Percentiles rank a stretch among this genome's conserved stretches.
Evolutionary conservation across 345 rosid genomes (phyloP).

Genomic region (Cardamine occulta): DNA sequence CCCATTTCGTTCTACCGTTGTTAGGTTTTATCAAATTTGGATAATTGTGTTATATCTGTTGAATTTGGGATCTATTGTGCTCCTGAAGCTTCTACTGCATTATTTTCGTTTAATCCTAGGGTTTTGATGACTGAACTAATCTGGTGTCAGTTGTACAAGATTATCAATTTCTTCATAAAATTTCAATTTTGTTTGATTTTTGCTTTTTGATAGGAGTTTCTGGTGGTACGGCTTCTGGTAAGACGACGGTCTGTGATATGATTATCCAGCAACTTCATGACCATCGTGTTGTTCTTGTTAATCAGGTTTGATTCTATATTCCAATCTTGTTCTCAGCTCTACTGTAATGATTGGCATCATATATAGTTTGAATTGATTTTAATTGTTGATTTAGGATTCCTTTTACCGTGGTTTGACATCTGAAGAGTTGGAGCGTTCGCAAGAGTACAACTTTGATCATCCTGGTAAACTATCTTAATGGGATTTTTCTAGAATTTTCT

Average conservation of each 20-base stretch:
- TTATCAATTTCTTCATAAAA: background rate
- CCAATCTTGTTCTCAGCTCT: slow-evolving; percentile 4
- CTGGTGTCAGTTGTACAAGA: no score
- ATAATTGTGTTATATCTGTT: background rate
- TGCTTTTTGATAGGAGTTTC: slow-evolving; percentile 67
- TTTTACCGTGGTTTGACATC: slow-evolving; percentile 92
- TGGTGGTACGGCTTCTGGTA: slow-evolving; percentile 98
- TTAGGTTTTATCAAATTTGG: slow-evolving; percentile 3
- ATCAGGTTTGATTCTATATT: slow-evolving; percentile 59
- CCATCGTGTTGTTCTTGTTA: slow-evolving; percentile 92
- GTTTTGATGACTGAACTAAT: no score
- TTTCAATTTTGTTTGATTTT: slow-evolving; percentile 11
- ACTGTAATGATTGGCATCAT: background rate
- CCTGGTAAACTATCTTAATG: slow-evolving; percentile 57
- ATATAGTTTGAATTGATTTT: background rate
- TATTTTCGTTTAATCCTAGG: background rate
- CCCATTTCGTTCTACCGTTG: background rate
- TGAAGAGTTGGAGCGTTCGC: slow-evolving; percentile 75
- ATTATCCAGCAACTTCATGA: slow-evolving; percentile 97
- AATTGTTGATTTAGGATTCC: slow-evolving; percentile 61
- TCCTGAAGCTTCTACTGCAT: background rate
- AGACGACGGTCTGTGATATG: slow-evolving; percentile 98
- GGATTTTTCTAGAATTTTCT: background rate
- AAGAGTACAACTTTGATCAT: slow-evolving; percentile 98
- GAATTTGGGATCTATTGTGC: slow-evolving; percentile 5